Percentiles rank a stretch among this genome's conserved stretches.
Conservation (phyloP, 805 yeast genomes). For the Candida loeiensis region DNA sequence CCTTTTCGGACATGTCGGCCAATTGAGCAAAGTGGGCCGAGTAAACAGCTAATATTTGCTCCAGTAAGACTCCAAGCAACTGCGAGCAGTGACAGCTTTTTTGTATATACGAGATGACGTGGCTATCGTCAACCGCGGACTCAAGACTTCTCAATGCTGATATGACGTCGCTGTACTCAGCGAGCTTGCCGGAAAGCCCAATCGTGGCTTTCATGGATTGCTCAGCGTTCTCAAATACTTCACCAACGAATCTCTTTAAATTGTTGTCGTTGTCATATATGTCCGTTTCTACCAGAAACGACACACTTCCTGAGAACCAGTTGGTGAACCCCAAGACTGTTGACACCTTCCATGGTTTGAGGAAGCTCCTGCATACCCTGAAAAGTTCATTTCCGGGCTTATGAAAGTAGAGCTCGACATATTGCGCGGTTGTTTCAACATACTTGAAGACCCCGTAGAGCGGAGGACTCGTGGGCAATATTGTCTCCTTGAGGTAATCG, state of each 20-base stretch:
- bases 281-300: neutral
- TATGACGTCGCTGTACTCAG: neutral
- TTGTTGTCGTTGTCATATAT: neutral
- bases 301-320: slow-evolving; percentile 24
- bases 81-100: slow-evolving; percentile 6
- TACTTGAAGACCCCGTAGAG: slow-evolving; percentile 25
- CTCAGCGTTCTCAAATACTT: neutral
- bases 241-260: neutral
- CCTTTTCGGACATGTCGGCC: neutral
- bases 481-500: slow-evolving; percentile 1
- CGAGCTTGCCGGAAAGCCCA: slow-evolving; percentile 1
- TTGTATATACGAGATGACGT: slow-evolving; percentile 12
- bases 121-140: slow-evolving; percentile 4
- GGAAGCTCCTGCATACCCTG: slow-evolving; percentile 12
- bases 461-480: neutral
- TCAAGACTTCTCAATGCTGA: slow-evolving; percentile 3
- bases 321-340: slow-evolving; percentile 29
- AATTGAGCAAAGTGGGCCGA: slow-evolving; percentile 9
- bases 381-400: slow-evolving; percentile 13
- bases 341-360: slow-evolving; percentile 25
- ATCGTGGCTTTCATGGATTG: neutral
- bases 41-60: slow-evolving; percentile 9
- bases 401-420: slow-evolving; percentile 22
- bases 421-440: slow-evolving; percentile 32
- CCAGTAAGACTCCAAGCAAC: slow-evolving; percentile 5